These are phyloP conservation scores for Geranium rotundifolium DNA, from an alignment of 345 rosid genomes.

Conservation along the genomic window DNA sequence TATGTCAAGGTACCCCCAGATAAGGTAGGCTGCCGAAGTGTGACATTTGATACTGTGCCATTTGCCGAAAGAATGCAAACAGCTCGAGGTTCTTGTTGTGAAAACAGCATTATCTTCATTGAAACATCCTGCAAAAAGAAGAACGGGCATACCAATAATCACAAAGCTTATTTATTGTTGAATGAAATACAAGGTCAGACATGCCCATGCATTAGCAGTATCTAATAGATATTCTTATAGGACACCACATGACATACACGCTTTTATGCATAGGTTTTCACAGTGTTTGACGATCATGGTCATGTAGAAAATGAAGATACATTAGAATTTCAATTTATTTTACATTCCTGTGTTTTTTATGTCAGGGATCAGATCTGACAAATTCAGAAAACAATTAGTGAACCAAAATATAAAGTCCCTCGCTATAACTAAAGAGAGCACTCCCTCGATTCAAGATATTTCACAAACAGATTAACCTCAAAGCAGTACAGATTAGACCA, in stretches of 20 bases:
- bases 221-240: too few species aligned
- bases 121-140: conserved; percentile 56
- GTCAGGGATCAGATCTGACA: too few species aligned
- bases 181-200: not conserved
- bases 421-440: not conserved
- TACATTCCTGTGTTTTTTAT: too few species aligned
- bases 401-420: not conserved
- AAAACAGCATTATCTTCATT: conserved; percentile 85
- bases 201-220: not conserved
- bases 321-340: too few species aligned
- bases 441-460: not conserved
- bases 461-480: not conserved
- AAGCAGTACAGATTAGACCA: too few species aligned
- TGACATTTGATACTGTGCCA: conserved; percentile 79
- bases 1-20: conserved; percentile 90
- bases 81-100: conserved; percentile 76
- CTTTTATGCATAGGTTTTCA: not conserved
- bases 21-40: conserved; percentile 69
- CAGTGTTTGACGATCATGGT: too few species aligned
- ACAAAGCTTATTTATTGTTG: not conserved
- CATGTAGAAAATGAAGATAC: too few species aligned
- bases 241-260: not conserved
- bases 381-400: not conserved
- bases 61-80: conserved; percentile 81
- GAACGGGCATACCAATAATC: not conserved